These are phyloP conservation scores for Dactylonectria macrodidyma DNA, from an alignment of 2,329 filamentous ascomycete genomes.

Conservation along the genomic window DNA sequence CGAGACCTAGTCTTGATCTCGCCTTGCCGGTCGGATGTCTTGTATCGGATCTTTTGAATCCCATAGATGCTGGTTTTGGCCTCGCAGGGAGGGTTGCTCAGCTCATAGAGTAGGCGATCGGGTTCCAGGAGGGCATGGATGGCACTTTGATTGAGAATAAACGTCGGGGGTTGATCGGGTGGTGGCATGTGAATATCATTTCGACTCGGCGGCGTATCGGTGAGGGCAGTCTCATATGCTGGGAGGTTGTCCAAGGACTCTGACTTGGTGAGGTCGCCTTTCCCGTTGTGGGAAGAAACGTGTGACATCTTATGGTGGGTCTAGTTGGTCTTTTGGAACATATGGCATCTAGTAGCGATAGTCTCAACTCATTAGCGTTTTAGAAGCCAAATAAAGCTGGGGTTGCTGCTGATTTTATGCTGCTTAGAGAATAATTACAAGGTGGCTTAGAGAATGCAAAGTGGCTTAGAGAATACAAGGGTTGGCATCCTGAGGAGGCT, in stretches of 20 bases:
- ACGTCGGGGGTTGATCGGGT: slow-evolving; percentile 25
- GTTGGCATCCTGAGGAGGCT: no score
- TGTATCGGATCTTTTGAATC: slow-evolving; percentile 47
- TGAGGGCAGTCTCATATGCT: not conserved
- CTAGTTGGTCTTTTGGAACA: not conserved
- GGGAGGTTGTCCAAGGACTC: not conserved
- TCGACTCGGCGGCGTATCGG: not conserved
- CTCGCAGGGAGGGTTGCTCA: slow-evolving; percentile 44
- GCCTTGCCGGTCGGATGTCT: slow-evolving; percentile 26
- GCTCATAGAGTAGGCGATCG: slow-evolving; percentile 41
- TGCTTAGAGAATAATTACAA: not conserved
- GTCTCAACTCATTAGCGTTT: not conserved
- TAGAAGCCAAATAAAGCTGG: not conserved
- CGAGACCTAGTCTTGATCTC: slow-evolving; percentile 32
- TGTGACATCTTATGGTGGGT: not conserved
- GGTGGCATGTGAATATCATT: not conserved
- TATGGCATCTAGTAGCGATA: not conserved
- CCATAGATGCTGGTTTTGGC: slow-evolving; percentile 36
- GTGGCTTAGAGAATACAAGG: no score
- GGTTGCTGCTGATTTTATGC: not conserved
- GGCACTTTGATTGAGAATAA: slow-evolving; percentile 41
- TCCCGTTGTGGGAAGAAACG: not conserved
- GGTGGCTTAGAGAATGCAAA: no score
- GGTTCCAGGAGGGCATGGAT: slow-evolving; percentile 31
- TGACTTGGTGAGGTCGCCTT: not conserved